A percentile compares a stretch with the other conserved stretches of the same genome.
These are phyloP conservation scores for Gossypium sturtianum DNA, from an alignment of 345 rosid genomes.

Conservation along the genomic window DNA sequence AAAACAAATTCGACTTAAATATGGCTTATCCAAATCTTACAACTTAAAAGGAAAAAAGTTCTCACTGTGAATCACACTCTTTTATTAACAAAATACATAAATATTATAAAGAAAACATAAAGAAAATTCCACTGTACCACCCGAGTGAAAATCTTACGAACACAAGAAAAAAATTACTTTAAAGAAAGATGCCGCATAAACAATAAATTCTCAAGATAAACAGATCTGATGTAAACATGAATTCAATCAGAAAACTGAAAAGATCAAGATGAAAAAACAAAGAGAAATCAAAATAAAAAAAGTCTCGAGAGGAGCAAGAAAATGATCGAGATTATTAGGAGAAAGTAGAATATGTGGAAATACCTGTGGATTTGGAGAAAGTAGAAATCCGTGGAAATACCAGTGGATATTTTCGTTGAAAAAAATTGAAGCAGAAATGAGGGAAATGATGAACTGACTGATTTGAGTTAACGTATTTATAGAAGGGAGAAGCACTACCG, in stretches of 20 bases:
- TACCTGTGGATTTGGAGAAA: not conserved
- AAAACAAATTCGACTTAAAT: not conserved
- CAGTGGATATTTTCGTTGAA: not conserved
- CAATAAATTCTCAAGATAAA: not conserved
- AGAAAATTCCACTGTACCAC: not conserved
- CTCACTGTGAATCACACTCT: not conserved
- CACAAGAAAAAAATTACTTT: not conserved
- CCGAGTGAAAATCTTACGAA: not conserved
- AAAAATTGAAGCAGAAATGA: not conserved
- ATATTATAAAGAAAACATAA: not conserved
- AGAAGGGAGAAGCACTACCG: not conserved
- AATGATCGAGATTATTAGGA: not conserved
- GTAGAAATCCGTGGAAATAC: not conserved
- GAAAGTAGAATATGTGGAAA: not conserved
- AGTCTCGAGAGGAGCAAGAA: not conserved
- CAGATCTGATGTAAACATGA: not conserved
- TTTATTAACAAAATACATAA: not conserved
- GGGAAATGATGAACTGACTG: not conserved
- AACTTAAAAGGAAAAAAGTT: not conserved
- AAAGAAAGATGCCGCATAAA: not conserved
- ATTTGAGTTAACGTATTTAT: not conserved
- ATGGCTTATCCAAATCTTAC: not conserved
- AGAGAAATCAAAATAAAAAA: not conserved
- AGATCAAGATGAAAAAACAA: not conserved
- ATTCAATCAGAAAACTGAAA: not conserved